Evolutionary conservation across 169 alveolate species (phyloP), one percentile per base, ranked within the genome.

Genomic region (Plasmodium gallinaceum): DNA sequence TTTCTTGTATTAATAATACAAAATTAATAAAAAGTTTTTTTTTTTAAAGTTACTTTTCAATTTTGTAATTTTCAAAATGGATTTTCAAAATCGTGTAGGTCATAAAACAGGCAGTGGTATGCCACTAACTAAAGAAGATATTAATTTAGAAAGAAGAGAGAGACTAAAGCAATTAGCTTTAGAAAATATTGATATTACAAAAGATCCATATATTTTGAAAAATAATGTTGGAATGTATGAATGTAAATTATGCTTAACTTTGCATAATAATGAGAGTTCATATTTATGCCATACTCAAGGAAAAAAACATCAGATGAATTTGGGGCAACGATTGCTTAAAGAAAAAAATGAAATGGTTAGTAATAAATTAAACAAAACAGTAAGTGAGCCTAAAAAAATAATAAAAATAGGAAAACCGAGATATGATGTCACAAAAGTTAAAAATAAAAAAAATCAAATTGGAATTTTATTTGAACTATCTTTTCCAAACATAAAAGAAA

Each of bases 281-380:
- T 99, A 98, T 94, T 93, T 98, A 62, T 98, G 99, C 5, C 99
- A 98, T 88, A 98, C 99, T 37, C 99, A 98, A 94, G 99, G 99
- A 12, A 97, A 98, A 88, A 98, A 97, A 83, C 99, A 98, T 88
- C 98, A 98, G 92, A 95, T 98, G 62, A 98, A 98, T 92, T 96
- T 99, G 51, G 98, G 98, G 22, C 94, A 99, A 78, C 96, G 99
- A 68, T 97, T 98, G 52, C 94, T 97, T 22, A 98, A 97, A 88
- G 99, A 99, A 87, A 96, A 97, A 83, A 96, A 95, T 64, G 98
- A 95, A 75, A 45, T 78, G 26, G 51, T 66, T 42, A 65, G 26
- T 57, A 78, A 52, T 78, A 78, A 66, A 58, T 20, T 66, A 78
- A 65, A 66, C 68, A 78, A 78, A 78, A 45, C 60, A 26, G 16